phyloP scores from a whole-genome alignment of 352 stramenopile species.

The Blastocystis hominis region DNA sequence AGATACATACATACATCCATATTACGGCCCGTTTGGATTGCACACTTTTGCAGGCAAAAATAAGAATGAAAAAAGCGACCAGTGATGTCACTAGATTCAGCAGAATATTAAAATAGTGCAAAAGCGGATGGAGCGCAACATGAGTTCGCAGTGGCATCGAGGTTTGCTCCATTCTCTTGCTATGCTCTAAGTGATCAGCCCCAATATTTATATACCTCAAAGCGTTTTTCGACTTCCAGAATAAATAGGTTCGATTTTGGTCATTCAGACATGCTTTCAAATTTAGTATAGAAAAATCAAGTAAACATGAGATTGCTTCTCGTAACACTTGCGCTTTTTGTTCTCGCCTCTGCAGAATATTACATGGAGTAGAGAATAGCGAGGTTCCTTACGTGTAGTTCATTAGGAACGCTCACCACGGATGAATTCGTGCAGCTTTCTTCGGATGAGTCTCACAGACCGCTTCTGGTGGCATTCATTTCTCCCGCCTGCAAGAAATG shows the following conservation, averaged over 20 bases:
- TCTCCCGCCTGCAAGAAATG: neutral
- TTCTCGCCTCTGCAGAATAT: neutral
- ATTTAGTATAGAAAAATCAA: too few relatives aligned
- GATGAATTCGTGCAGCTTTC: neutral
- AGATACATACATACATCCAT: slow-evolving; percentile 3
- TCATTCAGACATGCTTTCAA: too few relatives aligned
- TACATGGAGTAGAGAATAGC: neutral
- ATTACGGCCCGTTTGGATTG: neutral
- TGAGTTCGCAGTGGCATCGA: neutral
- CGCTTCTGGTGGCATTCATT: neutral
- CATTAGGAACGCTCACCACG: neutral
- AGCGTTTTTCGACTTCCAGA: too few relatives aligned
- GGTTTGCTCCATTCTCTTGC: neutral
- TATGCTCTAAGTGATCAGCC: too few relatives aligned
- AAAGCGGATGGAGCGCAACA: neutral
- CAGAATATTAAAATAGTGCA: slow-evolving; percentile 9
- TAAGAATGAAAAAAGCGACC: neutral
- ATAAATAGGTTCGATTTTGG: too few relatives aligned
- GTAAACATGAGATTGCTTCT: neutral
- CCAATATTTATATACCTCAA: too few relatives aligned
- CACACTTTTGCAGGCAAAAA: neutral
- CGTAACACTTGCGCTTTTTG: neutral
- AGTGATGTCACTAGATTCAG: neutral
- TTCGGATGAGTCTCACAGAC: neutral
- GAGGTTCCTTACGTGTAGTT: neutral